These are phyloP conservation scores for Coniosporium tulheliwenetii DNA, from an alignment of 2,329 filamentous ascomycete species.

Conservation along the genomic window DNA sequence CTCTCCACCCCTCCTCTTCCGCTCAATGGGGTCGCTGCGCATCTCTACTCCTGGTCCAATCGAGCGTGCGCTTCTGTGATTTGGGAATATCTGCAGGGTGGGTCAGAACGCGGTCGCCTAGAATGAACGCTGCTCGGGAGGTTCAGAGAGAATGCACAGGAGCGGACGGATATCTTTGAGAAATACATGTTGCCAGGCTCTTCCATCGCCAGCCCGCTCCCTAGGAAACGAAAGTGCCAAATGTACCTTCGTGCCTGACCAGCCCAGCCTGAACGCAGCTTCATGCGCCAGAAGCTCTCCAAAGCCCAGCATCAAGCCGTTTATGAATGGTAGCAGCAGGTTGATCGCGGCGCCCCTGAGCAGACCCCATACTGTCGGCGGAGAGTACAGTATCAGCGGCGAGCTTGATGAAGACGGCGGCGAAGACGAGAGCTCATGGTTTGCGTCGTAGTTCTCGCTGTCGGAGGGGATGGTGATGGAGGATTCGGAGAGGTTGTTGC, in stretches of 20 bases:
- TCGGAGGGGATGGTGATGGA: conserved; percentile 67
- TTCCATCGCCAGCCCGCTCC: background rate
- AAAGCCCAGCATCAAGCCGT: conserved; percentile 96
- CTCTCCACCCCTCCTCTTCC: conserved; percentile 33
- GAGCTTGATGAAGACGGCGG: conserved; percentile 46
- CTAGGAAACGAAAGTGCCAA: background rate
- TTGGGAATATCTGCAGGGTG: conserved; percentile 36
- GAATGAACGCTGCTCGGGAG: background rate
- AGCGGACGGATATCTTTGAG: background rate
- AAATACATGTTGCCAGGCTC: conserved; percentile 1
- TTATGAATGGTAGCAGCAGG: conserved; percentile 85
- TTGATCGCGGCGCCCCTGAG: conserved; percentile 87
- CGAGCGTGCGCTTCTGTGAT: conserved; percentile 46
- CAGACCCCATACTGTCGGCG: conserved; percentile 75
- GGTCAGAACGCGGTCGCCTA: background rate
- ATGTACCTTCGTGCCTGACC: conserved; percentile 82
- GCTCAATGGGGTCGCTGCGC: conserved; percentile 46
- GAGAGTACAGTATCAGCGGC: conserved; percentile 71
- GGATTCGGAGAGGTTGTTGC: conserved; percentile 50
- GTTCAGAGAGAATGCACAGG: background rate
- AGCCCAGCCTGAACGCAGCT: conserved; percentile 80
- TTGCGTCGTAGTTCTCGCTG: conserved; percentile 64
- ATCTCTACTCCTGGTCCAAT: conserved; percentile 76
- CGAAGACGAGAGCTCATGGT: conserved; percentile 41
- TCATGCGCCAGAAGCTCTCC: conserved; percentile 95